Evolutionary conservation across 1,284 basidiomycete genomes (phyloP).

Genomic region (Coniferiporia weirii): DNA sequence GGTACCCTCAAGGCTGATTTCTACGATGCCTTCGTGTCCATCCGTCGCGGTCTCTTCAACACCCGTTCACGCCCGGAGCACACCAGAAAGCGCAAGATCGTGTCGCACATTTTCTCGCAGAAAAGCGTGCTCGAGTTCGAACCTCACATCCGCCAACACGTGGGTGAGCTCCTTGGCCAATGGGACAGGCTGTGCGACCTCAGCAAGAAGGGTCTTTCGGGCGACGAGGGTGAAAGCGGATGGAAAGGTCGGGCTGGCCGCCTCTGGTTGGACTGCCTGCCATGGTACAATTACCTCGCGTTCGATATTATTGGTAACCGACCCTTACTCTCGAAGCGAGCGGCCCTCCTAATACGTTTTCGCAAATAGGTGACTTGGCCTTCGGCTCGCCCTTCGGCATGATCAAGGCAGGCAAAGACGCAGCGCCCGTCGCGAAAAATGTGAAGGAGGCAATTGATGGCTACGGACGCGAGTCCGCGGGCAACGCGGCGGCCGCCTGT

Average conservation of each 20-base stretch:
- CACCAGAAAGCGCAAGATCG: conserved; percentile 43
- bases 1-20: conserved; percentile 47
- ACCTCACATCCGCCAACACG: conserved; percentile 67
- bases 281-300: conserved; percentile 77
- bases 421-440: conserved; percentile 55
- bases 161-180: conserved; percentile 58
- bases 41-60: conserved; percentile 35
- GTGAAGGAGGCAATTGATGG: conserved; percentile 48
- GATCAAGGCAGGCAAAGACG: conserved; percentile 72
- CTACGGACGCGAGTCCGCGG: conserved; percentile 53
- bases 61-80: conserved; percentile 48
- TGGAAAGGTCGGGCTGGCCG: conserved; percentile 58
- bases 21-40: conserved; percentile 43
- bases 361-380: conserved; percentile 57
- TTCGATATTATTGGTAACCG: conserved; percentile 78
- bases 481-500: conserved; percentile 78
- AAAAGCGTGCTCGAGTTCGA: conserved; percentile 81
- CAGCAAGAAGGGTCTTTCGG: conserved; percentile 50
- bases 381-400: conserved; percentile 90
- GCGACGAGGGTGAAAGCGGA: conserved; percentile 59
- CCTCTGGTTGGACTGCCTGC: conserved; percentile 71
- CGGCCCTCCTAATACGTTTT: too few species aligned
- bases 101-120: conserved; percentile 47
- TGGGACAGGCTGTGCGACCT: conserved; percentile 71
- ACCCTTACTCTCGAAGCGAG: conserved; percentile 18